Evolutionary conservation across 371 early-diverging fungal genomes (phyloP).

Genomic region (Sporodiniella umbellata): DNA sequence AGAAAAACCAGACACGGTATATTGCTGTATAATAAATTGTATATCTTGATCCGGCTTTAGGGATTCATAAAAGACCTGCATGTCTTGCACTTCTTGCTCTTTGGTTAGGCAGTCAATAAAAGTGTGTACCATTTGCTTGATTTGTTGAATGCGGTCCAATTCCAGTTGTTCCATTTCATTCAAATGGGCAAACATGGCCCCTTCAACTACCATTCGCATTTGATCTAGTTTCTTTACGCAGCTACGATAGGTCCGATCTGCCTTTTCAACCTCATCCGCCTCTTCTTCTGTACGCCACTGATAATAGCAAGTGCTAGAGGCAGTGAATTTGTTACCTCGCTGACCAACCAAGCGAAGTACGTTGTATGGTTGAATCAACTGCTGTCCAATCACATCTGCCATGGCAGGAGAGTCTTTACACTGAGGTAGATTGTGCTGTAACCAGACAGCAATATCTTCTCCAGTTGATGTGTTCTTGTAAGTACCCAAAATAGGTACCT

Average conservation of each 20-base stretch:
- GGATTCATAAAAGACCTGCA: conserved; percentile 70
- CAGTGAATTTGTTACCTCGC: conserved; percentile 66
- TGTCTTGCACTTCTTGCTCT: conserved; percentile 59
- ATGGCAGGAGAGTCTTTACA: conserved; percentile 60
- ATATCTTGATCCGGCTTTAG: conserved; percentile 74
- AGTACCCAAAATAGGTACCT: conserved; percentile 68
- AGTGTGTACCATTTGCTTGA: conserved; percentile 54
- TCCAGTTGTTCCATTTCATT: conserved; percentile 59
- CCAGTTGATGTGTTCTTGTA: conserved; percentile 69
- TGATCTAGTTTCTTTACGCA: conserved; percentile 63
- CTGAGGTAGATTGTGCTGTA: conserved; percentile 61
- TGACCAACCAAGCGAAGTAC: conserved; percentile 69
- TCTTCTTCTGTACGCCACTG: conserved; percentile 60
- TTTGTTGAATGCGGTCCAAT: conserved; percentile 45
- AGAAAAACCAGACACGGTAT: conserved; percentile 66
- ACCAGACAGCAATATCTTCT: conserved; percentile 68
- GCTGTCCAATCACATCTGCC: conserved; percentile 70
- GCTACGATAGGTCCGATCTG: conserved; percentile 60
- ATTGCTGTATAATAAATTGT: conserved; percentile 72
- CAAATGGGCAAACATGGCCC: conserved; percentile 64
- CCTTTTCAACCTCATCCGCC: conserved; percentile 57
- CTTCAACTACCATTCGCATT: conserved; percentile 68
- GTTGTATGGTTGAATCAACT: conserved; percentile 59
- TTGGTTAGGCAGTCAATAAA: conserved; percentile 58
- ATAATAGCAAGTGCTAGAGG: conserved; percentile 60